Conservation (phyloP, 2,329 filamentous ascomycete genomes). For the Zymoseptoria ardabiliae region DNA sequence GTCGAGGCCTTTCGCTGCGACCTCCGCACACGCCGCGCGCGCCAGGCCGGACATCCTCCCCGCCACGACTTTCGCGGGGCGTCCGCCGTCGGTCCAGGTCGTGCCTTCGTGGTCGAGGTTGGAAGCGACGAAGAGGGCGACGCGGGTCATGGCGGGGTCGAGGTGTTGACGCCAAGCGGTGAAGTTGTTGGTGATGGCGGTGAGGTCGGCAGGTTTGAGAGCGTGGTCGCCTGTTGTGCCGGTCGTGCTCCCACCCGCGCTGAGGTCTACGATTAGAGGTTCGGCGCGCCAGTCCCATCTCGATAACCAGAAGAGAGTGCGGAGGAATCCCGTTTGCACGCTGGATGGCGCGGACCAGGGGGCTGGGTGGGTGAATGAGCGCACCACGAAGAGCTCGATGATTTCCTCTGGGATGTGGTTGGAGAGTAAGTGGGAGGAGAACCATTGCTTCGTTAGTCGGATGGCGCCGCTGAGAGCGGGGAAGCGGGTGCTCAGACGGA, state of each 20-base stretch:
- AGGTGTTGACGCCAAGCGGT: conserved; percentile 72
- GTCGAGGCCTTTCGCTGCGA: conserved; percentile 21
- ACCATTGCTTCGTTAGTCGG: conserved; percentile 83
- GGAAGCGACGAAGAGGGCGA: conserved; percentile 73
- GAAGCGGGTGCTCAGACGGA: conserved; percentile 72
- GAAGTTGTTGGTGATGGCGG: conserved; percentile 61
- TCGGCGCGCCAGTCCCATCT: conserved; percentile 88
- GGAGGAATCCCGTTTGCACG: conserved; percentile 69
- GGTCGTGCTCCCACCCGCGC: conserved; percentile 12
- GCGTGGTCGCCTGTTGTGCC: conserved; percentile 27
- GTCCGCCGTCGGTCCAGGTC: conserved; percentile 64
- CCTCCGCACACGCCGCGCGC: conserved; percentile 61
- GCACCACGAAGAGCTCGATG: conserved; percentile 73
- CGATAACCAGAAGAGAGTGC: conserved; percentile 70
- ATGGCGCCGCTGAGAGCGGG: conserved; percentile 75
- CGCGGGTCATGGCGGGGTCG: conserved; percentile 79
- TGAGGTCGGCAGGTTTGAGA: conserved; percentile 54
- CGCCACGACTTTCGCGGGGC: conserved; percentile 74
- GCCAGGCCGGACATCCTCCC: conserved; percentile 76
- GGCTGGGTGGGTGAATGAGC: conserved; percentile 71
- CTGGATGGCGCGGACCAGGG: conserved; percentile 75
- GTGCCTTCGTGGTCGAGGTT: conserved; percentile 70
- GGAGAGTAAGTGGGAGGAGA: conserved; percentile 70
- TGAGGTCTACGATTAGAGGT: conserved; percentile 71
- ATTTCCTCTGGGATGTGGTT: conserved; percentile 71